These are phyloP conservation scores for Oryza rufipogon DNA, from an alignment of 176 grass and related monocot genomes.

Conservation along the genomic window DNA sequence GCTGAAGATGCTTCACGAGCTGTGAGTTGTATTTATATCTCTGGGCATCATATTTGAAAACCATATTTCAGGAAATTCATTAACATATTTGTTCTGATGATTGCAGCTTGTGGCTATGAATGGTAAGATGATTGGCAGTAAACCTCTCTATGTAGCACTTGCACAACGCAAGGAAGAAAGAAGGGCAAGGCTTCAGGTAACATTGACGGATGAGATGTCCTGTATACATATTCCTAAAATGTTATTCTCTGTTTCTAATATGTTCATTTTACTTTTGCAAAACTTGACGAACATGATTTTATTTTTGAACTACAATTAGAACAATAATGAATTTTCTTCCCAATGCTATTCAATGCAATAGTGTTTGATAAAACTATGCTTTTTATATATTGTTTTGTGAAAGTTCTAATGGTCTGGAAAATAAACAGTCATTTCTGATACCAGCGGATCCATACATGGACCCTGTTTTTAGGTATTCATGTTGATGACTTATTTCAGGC, in stretches of 20 bases:
- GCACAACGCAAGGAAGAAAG: conserved; percentile 80
- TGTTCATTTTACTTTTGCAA: background rate
- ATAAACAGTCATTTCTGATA: background rate
- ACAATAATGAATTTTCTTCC: background rate
- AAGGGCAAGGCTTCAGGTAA: conserved; percentile 70
- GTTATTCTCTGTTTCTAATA: background rate
- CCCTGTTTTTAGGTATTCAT: background rate
- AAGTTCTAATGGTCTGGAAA: background rate
- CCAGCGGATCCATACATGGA: background rate
- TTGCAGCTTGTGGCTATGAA: conserved; percentile 41
- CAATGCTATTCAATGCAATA: background rate
- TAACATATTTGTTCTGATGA: conserved; percentile 22
- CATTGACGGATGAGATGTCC: background rate
- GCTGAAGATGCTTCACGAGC: conserved; percentile 62
- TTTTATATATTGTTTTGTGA: background rate
- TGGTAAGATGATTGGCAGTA: conserved; percentile 67
- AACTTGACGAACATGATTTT: background rate
- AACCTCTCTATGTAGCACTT: conserved; percentile 77
- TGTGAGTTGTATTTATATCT: conserved; percentile 42
- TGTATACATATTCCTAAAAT: background rate
- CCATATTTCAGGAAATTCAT: background rate
- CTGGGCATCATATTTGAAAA: background rate
- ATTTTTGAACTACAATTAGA: background rate
- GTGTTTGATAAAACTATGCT: background rate
- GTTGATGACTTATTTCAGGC: conserved; percentile 33